These are phyloP conservation scores for Bonia amplexicaulis DNA, from an alignment of 176 grass and related monocot species.

Conservation along the genomic window DNA sequence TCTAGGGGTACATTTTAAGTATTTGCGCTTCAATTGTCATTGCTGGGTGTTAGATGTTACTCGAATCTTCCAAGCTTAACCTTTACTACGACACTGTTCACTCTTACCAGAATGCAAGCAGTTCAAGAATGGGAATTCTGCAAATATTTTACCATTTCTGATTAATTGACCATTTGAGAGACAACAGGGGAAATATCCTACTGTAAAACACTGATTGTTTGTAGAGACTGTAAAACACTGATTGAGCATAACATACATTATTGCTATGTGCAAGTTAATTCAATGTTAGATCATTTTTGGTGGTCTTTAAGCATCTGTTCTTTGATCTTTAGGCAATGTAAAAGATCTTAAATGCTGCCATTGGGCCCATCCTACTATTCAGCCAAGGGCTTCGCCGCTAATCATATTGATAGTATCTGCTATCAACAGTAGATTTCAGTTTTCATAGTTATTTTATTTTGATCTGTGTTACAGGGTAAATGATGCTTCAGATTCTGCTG, in stretches of 20 bases:
- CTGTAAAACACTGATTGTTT: background rate
- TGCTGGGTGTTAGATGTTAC: background rate
- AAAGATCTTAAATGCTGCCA: background rate
- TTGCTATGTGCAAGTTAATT: background rate
- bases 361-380: background rate
- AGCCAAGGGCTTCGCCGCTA: background rate
- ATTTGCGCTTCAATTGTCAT: background rate
- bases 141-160: background rate
- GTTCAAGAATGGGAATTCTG: background rate
- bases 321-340: background rate
- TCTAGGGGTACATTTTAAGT: too few species aligned
- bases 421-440: background rate
- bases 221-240: background rate
- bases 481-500: slow-evolving; percentile 69
- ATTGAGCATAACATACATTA: background rate
- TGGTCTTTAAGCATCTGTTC: background rate
- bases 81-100: background rate
- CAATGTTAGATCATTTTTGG: background rate
- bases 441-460: slow-evolving; percentile 7
- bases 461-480: slow-evolving; percentile 60
- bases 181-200: background rate
- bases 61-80: background rate
- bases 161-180: background rate
- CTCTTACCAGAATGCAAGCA: background rate
- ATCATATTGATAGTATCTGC: background rate